Conservation (phyloP, 306 rosid species). For the Lithocarpus polystachyus region DNA sequence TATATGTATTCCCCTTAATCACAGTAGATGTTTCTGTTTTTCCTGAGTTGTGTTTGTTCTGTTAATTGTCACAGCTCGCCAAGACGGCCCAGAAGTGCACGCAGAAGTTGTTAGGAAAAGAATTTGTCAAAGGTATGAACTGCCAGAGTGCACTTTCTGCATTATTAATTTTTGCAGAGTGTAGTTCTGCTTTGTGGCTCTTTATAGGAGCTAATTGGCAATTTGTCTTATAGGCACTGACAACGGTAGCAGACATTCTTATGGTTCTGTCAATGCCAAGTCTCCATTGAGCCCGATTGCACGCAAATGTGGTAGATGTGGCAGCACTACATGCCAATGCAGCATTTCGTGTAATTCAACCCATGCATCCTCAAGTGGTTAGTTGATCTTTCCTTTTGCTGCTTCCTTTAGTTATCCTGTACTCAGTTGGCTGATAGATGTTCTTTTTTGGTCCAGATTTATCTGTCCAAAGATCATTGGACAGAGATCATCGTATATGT, state of each 20-base stretch:
- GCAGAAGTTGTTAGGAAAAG: conserved; percentile 38
- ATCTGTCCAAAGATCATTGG: conserved; percentile 49
- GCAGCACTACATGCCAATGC: conserved; percentile 38
- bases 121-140: conserved; percentile 51
- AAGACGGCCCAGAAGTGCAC: conserved; percentile 31
- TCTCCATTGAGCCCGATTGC: conserved; percentile 15
- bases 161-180: no score
- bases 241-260: conserved; percentile 22
- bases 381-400: conserved; percentile 21
- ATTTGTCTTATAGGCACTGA: conserved; percentile 48
- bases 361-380: conserved; percentile 40
- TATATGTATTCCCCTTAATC: not conserved
- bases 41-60: conserved; percentile 17
- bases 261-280: conserved; percentile 37
- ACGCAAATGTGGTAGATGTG: conserved; percentile 34
- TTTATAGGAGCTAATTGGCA: conserved; percentile 43
- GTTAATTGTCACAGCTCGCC: conserved; percentile 39
- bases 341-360: conserved; percentile 30
- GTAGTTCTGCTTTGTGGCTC: conserved; percentile 25
- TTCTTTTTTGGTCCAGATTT: conserved; percentile 29
- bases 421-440: conserved; percentile 4
- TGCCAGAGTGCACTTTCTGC: conserved; percentile 19
- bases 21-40: not conserved
- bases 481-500: conserved; percentile 15
- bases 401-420: conserved; percentile 8